A percentile compares a stretch with the other conserved stretches of the same genome.
Evolutionary conservation across 2,329 filamentous ascomycete species (phyloP).

Genomic region (Sporothrix humicola): DNA sequence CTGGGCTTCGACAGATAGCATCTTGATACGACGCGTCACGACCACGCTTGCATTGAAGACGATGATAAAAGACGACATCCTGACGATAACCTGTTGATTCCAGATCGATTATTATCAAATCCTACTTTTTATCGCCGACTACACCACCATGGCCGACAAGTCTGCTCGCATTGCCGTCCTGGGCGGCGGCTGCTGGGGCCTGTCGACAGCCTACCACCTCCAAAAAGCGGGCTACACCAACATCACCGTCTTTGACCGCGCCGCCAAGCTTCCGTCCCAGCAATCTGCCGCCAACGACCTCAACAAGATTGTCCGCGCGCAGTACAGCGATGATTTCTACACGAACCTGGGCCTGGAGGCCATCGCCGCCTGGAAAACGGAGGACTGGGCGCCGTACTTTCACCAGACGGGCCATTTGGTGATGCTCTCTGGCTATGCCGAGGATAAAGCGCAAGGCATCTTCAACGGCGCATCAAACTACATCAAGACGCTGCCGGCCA

Average conservation of each 20-base stretch:
- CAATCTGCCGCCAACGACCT: constrained; percentile 62
- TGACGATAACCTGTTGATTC: too few relatives aligned
- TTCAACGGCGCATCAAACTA: neutral
- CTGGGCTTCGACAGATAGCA: neutral
- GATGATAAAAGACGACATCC: too few relatives aligned
- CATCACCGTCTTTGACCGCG: constrained; percentile 30
- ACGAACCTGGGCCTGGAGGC: constrained; percentile 61
- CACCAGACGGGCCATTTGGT: constrained; percentile 55
- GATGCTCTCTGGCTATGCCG: constrained; percentile 44
- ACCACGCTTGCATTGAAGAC: too few relatives aligned
- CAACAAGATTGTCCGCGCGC: constrained; percentile 65
- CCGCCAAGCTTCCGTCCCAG: neutral
- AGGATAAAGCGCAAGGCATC: constrained; percentile 41
- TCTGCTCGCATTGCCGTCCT: constrained; percentile 8
- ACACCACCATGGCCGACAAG: neutral
- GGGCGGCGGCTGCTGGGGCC: constrained; percentile 12
- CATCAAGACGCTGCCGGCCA: neutral
- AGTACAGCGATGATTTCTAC: constrained; percentile 64
- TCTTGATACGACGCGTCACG: too few relatives aligned
- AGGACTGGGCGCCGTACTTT: constrained; percentile 59
- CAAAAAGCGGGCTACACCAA: constrained; percentile 19
- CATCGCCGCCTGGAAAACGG: constrained; percentile 58
- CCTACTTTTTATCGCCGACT: too few relatives aligned
- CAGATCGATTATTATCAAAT: too few relatives aligned
- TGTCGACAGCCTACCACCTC: constrained; percentile 27